Percentiles rank a stretch among this genome's conserved stretches.
Conservation (phyloP, 2,329 filamentous ascomycete species). For the Colletotrichum chrysophilum region DNA sequence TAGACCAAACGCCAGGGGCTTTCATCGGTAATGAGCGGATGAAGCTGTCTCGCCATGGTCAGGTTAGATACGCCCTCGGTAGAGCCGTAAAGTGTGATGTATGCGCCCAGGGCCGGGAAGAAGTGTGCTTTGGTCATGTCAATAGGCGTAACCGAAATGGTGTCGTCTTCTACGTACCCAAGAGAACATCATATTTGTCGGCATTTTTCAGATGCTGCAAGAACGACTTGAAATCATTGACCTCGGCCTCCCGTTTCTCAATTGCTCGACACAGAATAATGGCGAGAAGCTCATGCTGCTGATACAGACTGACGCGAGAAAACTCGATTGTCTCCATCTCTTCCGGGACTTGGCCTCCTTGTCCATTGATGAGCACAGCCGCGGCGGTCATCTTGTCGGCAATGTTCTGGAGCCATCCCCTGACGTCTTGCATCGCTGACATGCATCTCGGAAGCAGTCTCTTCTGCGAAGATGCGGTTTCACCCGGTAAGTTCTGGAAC, state of each 20-base stretch:
- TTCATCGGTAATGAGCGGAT: constrained; percentile 71
- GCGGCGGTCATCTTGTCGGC: constrained; percentile 78
- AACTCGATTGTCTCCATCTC: constrained; percentile 80
- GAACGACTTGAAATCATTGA: constrained; percentile 76
- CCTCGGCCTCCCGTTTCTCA: constrained; percentile 73
- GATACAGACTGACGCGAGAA: constrained; percentile 78
- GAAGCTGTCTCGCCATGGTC: constrained; percentile 71
- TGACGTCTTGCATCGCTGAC: constrained; percentile 76
- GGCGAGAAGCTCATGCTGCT: constrained; percentile 88
- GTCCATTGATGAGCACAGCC: constrained; percentile 72
- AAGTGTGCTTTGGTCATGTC: constrained; percentile 69
- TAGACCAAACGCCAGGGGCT: constrained; percentile 75
- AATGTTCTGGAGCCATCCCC: constrained; percentile 77
- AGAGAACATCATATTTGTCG: constrained; percentile 76
- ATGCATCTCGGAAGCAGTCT: constrained; percentile 77
- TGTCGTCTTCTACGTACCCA: constrained; percentile 43
- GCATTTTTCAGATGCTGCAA: constrained; percentile 70
- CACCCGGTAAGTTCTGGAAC: constrained; percentile 45
- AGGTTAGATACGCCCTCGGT: constrained; percentile 73
- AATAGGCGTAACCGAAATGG: background rate
- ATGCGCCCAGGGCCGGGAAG: constrained; percentile 78
- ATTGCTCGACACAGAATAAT: constrained; percentile 82
- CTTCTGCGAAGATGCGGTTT: constrained; percentile 17
- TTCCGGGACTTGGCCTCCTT: constrained; percentile 58
- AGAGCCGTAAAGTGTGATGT: constrained; percentile 80